Base-by-base conservation (phyloP, 164 flowering plant species). In the Piper longum region DNA sequence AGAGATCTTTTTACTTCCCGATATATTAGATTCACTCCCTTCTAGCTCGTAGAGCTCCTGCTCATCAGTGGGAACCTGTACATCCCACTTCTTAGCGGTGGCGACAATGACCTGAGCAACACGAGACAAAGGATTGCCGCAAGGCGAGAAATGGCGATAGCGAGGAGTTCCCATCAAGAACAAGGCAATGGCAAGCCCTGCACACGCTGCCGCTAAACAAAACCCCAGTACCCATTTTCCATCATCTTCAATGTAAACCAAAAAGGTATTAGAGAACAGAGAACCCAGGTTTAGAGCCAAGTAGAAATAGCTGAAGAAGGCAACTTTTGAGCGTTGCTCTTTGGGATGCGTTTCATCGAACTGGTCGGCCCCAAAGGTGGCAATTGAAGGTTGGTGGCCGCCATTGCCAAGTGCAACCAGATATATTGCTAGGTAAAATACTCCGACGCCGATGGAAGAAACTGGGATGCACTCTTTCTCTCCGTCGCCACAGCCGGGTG, bases 311-410 rank as follows among this genome's bases (percentile, higher is more conserved):
- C 82, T 69, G 42, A 89, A 89, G 78, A 89, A 92, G 8, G 74
- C 76, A 5, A 70, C 71, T 62, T 81, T 86, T 0, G 88, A 72
- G 3, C 1, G 41, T 41, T 8, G 65, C 7, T 73, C 74, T 17
- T 66, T 74, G 0, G 83, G 79, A 60, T 77, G 64, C 2, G 69
- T 13, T 14, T 78, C 95, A 60, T 82, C 87, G 36, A 89, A 86
- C 62, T 92, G 98, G 66, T 92, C 98, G 1, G 95, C 80, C 18
- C 98, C 98, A 39, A 92, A 81, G 4, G 98, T 92, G 54, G 96
- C 98, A n/a, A 89, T n/a, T 0, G 91, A 77, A 4, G 95, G 96
- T 44, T 92, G 98, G 67, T 92, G 87, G 0, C 98, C 98, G 3
- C 98, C 96, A 67, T 89, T 83, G 18, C 98, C 98, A 18, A 92